Base-by-base conservation (phyloP, 495 filamentous ascomycete species). In the Penicillium goetzii region DNA sequence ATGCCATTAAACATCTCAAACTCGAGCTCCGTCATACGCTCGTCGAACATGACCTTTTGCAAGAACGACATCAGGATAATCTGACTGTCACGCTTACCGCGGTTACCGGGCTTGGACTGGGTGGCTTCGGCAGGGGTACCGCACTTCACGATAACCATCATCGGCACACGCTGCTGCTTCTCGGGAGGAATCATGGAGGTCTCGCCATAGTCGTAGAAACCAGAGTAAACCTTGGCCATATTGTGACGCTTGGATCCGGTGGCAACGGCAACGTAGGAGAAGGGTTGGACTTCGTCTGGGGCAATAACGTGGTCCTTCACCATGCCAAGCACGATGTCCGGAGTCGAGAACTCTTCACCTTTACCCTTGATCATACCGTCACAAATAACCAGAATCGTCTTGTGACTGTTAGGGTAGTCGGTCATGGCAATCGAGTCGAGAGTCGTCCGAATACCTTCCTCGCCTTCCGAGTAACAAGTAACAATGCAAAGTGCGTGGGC, bases 31-130 rank as follows among this genome's bases (percentile, higher is more conserved):
- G 96, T 98, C 96, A 99, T 99, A 40, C 96, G 90, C 76, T 99
- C 96, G 73, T 99, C 96, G 72, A 99, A 99, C 96, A 99, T 99
- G 65, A 99, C 95, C 78, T 99, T 99, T 75, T 99, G 96, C 68
- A 99, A 80, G 84, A 99, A 99, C 21, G 92, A 96, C 96, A 99
- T 99, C 53, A 99, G 78, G 68, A 99, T 94, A 72, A 99, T 97
- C 76, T 99, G 96, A 78, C 90, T 93, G 83, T 99, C 96, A 73
- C 96, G 89, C 81, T 99, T 99, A 69, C 96, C 96, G 68, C 96
- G 87, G 74, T 99, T 99, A 61, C 96, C 96, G 2, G 96, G 92
- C 76, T 98, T 99, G 36, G 89, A 79, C 63, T 88, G 86, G 30
- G 75, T 83, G 26, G 85, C 82, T 76, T 99, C 96, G 30, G 91